A percentile compares a stretch with the other conserved stretches of the same genome.
These are phyloP conservation scores for Oryza glumipatula DNA, from an alignment of 176 grass and related monocot genomes.

Conservation along the genomic window DNA sequence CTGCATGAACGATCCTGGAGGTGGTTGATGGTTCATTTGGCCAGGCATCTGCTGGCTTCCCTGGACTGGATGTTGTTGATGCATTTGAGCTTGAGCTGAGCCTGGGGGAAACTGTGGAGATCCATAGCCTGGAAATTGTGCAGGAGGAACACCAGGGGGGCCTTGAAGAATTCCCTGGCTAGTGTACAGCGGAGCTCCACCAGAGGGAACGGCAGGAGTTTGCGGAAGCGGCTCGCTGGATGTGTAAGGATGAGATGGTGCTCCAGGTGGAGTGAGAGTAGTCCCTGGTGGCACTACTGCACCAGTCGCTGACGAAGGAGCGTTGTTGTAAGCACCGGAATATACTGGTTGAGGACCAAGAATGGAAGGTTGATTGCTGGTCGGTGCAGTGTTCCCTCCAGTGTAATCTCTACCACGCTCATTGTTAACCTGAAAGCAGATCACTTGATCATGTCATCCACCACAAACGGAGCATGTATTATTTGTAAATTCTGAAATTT, in stretches of 20 bases:
- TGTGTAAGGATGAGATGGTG: slow-evolving; percentile 34
- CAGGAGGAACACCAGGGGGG: slow-evolving; percentile 52
- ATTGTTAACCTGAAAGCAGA: slow-evolving; percentile 72
- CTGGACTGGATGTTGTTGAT: slow-evolving; percentile 44
- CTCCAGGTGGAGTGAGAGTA: slow-evolving; percentile 19
- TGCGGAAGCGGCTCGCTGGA: slow-evolving; percentile 41
- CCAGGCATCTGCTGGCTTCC: slow-evolving; percentile 54
- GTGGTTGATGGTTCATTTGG: slow-evolving; percentile 44
- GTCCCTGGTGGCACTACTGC: slow-evolving; percentile 40
- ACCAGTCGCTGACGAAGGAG: slow-evolving; percentile 34
- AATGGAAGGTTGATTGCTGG: slow-evolving; percentile 69
- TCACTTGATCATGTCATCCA: slow-evolving; percentile 3
- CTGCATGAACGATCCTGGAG: slow-evolving; percentile 45
- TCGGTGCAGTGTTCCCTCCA: slow-evolving; percentile 45
- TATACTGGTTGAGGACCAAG: slow-evolving; percentile 64
- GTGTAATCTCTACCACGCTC: slow-evolving; percentile 85
- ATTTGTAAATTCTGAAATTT: slow-evolving; percentile 1
- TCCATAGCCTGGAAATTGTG: slow-evolving; percentile 39
- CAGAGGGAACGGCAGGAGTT: slow-evolving; percentile 30
- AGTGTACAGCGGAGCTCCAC: slow-evolving; percentile 33
- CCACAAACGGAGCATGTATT: background rate
- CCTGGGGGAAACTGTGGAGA: slow-evolving; percentile 45
- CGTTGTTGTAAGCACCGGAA: slow-evolving; percentile 26
- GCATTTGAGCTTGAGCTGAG: slow-evolving; percentile 41
- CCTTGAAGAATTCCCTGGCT: slow-evolving; percentile 47